Evolutionary conservation across 192 early-diverging fungal species (phyloP).

Genomic region (Coemansia sp.): DNA sequence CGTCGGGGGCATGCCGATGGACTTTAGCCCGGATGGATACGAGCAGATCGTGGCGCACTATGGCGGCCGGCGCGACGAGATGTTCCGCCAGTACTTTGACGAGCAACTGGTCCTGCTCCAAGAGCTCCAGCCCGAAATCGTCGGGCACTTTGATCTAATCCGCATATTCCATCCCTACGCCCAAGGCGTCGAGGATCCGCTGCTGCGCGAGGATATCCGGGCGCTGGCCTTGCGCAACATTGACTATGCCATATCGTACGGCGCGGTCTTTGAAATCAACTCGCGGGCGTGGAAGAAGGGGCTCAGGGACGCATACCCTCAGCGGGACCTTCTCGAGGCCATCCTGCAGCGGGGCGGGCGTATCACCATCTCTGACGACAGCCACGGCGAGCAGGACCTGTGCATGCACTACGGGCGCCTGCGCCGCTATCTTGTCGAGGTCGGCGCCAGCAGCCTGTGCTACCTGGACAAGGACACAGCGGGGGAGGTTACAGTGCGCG

Average conservation of each 20-base stretch:
- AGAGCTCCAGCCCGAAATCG: slow-evolving; percentile 66
- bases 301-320: slow-evolving; percentile 80
- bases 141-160: slow-evolving; percentile 97
- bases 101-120: slow-evolving; percentile 72
- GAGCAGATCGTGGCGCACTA: slow-evolving; percentile 26
- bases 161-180: slow-evolving; percentile 68
- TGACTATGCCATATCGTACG: slow-evolving; percentile 69
- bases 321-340: slow-evolving; percentile 72
- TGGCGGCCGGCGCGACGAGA: slow-evolving; percentile 25
- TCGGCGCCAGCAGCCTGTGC: slow-evolving; percentile 54
- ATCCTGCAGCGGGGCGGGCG: slow-evolving; percentile 58
- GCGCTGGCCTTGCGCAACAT: slow-evolving; percentile 67
- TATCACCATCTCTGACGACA: slow-evolving; percentile 89
- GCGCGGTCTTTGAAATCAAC: slow-evolving; percentile 91
- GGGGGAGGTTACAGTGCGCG: slow-evolving; percentile 6
- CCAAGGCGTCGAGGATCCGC: slow-evolving; percentile 31
- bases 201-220: slow-evolving; percentile 44
- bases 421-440: slow-evolving; percentile 60
- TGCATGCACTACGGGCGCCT: slow-evolving; percentile 79
- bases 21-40: slow-evolving; percentile 67
- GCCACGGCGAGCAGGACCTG: slow-evolving; percentile 83
- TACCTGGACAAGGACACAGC: slow-evolving; percentile 16
- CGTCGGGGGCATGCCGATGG: slow-evolving; percentile 70
- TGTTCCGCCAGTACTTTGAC: slow-evolving; percentile 86
- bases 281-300: slow-evolving; percentile 90